Evolutionary conservation across 2,329 filamentous ascomycete genomes (phyloP).

Genomic region (Nannizzia gypsea): DNA sequence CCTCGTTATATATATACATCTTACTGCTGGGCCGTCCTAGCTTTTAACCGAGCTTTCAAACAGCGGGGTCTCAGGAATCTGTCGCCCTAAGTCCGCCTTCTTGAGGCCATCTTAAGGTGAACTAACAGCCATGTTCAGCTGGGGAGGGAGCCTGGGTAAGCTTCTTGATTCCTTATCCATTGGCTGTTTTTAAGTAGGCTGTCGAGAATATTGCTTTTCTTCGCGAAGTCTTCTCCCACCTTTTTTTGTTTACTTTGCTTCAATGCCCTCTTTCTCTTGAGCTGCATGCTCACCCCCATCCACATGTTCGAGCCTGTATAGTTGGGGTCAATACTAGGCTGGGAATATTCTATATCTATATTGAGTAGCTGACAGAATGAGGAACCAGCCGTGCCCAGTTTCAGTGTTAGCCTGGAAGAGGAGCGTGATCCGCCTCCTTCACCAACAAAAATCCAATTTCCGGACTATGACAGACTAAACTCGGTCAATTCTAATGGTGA

Average conservation of each 20-base stretch:
- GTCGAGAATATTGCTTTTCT: neutral
- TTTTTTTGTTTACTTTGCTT: neutral
- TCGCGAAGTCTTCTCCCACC: neutral
- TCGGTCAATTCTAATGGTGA: neutral
- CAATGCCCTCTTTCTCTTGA: neutral
- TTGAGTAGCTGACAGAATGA: neutral
- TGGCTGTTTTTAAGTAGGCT: neutral
- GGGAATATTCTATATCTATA: neutral
- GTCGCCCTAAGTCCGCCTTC: neutral
- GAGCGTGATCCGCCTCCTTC: conserved; percentile 39
- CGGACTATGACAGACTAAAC: conserved; percentile 24
- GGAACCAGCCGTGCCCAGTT: conserved; percentile 19
- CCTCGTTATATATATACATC: neutral
- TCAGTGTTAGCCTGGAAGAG: conserved; percentile 26
- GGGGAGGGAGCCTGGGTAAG: conserved; percentile 15
- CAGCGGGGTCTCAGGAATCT: neutral
- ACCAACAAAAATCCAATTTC: conserved; percentile 43
- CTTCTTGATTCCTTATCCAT: neutral
- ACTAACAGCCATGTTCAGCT: conserved; percentile 13
- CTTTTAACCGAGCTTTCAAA: neutral
- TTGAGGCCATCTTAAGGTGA: neutral
- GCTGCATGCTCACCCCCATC: neutral
- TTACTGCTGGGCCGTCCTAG: neutral
- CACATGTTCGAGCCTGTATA: neutral
- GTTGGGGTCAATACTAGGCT: neutral